A percentile compares a stretch with the other conserved stretches of the same genome.
Conservation (phyloP, 768 basidiomycete species). For the Leccinum subgranulosum region DNA sequence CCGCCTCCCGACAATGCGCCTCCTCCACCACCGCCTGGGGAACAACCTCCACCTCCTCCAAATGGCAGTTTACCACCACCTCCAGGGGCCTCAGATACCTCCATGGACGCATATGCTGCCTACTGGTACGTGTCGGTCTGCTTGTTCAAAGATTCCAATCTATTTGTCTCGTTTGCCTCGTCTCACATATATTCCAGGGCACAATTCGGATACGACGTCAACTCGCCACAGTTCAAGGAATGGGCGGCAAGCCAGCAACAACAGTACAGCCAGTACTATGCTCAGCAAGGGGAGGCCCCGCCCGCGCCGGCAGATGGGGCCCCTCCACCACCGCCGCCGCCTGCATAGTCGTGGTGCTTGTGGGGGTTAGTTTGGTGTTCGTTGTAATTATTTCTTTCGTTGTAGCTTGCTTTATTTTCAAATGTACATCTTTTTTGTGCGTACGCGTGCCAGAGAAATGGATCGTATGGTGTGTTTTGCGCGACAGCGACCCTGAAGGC, state of each 20-base stretch:
- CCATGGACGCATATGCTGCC: conserved; percentile 53
- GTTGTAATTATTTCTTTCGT: conserved; percentile 22
- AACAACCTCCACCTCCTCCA: conserved; percentile 54
- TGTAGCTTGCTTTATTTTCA: conserved; percentile 31
- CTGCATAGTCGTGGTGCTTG: conserved; percentile 15
- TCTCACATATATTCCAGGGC: conserved; percentile 46
- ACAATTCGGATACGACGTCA: conserved; percentile 83
- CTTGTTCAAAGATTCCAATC: neutral
- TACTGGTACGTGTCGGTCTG: conserved; percentile 49
- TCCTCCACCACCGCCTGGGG: conserved; percentile 49
- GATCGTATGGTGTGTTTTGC: too few relatives aligned
- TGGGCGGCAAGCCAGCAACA: conserved; percentile 68
- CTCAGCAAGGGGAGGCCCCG: conserved; percentile 49
- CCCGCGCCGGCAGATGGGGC: conserved; percentile 20
- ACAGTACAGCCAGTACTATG: conserved; percentile 75
- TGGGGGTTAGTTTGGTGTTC: neutral
- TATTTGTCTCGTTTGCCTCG: neutral
- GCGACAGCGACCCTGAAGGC: too few relatives aligned
- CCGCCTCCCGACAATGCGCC: conserved; percentile 34
- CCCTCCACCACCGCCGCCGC: conserved; percentile 23
- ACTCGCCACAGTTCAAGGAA: conserved; percentile 76
- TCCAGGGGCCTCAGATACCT: conserved; percentile 40
- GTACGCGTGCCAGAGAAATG: neutral
- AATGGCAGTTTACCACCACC: conserved; percentile 40
- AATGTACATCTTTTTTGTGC: conserved; percentile 27